Evolutionary conservation across 2,329 filamentous ascomycete genomes (phyloP), one percentile per base, ranked within the genome.

Genomic region (Blumeria graminis): DNA sequence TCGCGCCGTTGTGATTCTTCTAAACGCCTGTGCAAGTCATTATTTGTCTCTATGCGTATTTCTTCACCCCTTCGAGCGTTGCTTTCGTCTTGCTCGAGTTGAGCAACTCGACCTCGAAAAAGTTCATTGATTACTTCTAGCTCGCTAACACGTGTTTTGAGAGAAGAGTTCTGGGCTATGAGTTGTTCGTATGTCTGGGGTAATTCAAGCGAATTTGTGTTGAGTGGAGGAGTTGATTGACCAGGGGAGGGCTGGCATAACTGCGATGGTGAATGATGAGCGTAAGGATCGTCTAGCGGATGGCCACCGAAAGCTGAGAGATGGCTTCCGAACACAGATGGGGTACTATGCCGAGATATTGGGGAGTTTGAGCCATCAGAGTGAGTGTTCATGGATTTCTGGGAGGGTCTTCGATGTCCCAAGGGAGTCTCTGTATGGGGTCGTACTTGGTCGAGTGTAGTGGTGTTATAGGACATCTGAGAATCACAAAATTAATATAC

Each of bases 71-170:
- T 70, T 65, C 81, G 71, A 55, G 83, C 78, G 52, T 76, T 80
- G 52, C 77, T 77, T 65, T 90, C 85, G 64, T 83, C 83, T 62
- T 81, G 78, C 66, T 93, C 86, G 11, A 92, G 74, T 66, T 92
- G 75, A 66, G 80, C 69, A 43, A 95, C 80, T 10, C 83, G 78
- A 39, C 82, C 82, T 55, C 82, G 76, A 68, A 87, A 88, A 48
- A 89, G 73, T 65, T 85, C 84, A 64, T 89, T 95, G 72, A 98
- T 95, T 55, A 98, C 78, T 67, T 98, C 92, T 28, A 98, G 76
- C 68, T 98, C 92, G 63, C 83, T 92, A 36, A 98, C 90, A 45
- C 92, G 82, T 0, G 92, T 98, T 71, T 93, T 94, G n/a, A 96
- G 74, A 55, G 81, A 83, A 5, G 85, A 85, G 68, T 94, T 94